Base-by-base conservation (phyloP, 2,329 filamentous ascomycete genomes). In the Metarhizium brunneum region DNA sequence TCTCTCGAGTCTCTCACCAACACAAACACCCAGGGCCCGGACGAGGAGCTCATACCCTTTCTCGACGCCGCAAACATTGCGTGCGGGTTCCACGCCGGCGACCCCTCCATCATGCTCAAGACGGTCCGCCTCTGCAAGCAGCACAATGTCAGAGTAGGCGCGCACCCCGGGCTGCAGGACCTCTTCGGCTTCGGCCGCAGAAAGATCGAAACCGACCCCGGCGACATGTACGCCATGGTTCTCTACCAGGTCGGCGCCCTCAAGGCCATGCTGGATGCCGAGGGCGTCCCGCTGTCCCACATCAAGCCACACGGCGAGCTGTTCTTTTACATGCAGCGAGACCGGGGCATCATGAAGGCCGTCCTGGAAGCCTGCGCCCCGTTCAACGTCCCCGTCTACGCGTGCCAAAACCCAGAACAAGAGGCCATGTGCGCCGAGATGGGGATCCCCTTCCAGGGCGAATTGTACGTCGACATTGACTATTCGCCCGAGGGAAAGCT, bases 91-190 rank as follows among this genome's bases (percentile, higher is more conserved):
- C 80, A 82, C 57, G 79, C 76, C 36, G 79, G 82, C 45, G 84
- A 87, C 58, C 83, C 83, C 0, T 63, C 81, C n/a, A 83, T 85
- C 54, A 87, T 86, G 83, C 70, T 77, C 50, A 72, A 81, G 55
- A 86, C 82, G 0, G 77, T 86, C 11, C 71, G 70, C 10, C 71
- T 77, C 18, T 83, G 80, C 68, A 85, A 84, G 66, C 65, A 74
- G 47, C 76, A 83, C 66, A 73, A 73, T 56, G 76, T 86, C 58
- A 74, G 73, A 52, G 70, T 81, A 6, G 84, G 84, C 7, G 84
- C 84, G 0, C 84, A 87, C 61, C 84, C 84, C 0, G 82, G 83
- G 1, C 71, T 86, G 0, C 82, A 80, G n/a, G 84, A 87, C 64
- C 73, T 85, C 25, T 76, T 82, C 68, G 84, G 84, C 8, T 87